These are phyloP conservation scores for Tricholoma sp. DNA, from an alignment of 768 basidiomycete genomes.

Conservation along the genomic window DNA sequence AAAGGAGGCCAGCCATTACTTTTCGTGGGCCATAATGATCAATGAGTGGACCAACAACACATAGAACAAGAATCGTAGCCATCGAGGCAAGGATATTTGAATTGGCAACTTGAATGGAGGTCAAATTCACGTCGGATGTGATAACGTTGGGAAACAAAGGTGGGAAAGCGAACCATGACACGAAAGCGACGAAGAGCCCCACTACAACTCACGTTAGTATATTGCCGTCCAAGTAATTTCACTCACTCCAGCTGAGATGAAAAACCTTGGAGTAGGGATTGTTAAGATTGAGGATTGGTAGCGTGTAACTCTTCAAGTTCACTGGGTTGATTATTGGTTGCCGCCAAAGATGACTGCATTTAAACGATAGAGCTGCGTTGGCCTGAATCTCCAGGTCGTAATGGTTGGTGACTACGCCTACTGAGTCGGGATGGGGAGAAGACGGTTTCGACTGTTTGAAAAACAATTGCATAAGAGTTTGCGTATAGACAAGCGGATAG, in stretches of 20 bases:
- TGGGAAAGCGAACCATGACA: slow-evolving; percentile 56
- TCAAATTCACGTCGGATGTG: slow-evolving; percentile 44
- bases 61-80: slow-evolving; percentile 44
- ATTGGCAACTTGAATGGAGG: slow-evolving; percentile 41
- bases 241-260: slow-evolving; percentile 35
- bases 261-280: slow-evolving; percentile 46
- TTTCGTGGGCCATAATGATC: slow-evolving; percentile 48
- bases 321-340: slow-evolving; percentile 39
- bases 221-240: neutral
- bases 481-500: too few relatives aligned
- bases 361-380: slow-evolving; percentile 19
- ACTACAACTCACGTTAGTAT: slow-evolving; percentile 14
- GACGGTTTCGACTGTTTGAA: neutral
- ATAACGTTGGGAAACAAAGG: slow-evolving; percentile 55
- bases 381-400: neutral
- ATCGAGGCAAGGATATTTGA: slow-evolving; percentile 45
- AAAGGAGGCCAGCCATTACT: slow-evolving; percentile 48
- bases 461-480: too few relatives aligned
- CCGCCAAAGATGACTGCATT: slow-evolving; percentile 29
- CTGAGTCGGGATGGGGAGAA: neutral
- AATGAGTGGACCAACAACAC: slow-evolving; percentile 47
- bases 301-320: slow-evolving; percentile 47
- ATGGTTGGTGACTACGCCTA: neutral
- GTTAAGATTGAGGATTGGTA: slow-evolving; percentile 45
- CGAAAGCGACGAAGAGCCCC: slow-evolving; percentile 47